Base-by-base conservation (phyloP, 148 eudicot species). In the Euryodendron excelsum region DNA sequence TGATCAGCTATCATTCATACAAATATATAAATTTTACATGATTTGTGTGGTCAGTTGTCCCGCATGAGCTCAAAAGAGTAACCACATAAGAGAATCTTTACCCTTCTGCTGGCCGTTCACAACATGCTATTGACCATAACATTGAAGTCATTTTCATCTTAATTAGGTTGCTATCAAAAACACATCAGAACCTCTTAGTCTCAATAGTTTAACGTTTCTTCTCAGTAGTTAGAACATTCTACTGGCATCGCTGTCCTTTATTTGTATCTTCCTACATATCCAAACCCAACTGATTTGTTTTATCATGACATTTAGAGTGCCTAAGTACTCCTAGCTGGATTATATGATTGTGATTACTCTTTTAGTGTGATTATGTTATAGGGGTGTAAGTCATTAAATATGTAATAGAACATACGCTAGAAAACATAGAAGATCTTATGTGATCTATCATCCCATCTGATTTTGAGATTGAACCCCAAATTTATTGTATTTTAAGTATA, bases 351-450 rank as follows among this genome's bases (percentile, higher is more conserved):
- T 58, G 73, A 44, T 81, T 45, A 65, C 15, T 78, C 65, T 75
- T 70, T 45, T 28, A 28, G 28, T 65, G 53, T 34, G 27, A 41
- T 37, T 77, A 56, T 28, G 44, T 60, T 77, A 68, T 56, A 59
- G 31, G 10, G 45, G 58, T 69, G 66, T 18, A 33, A 74, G 77
- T 28, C 72, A 68, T 65, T 48, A 63, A 45, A 73, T 59, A 71
- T n/a, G n/a, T 15, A 56, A 75, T 44, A 60, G 48, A 80, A 65
- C 78, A 72, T 73, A 10, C 77, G 62, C 78, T 71, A 82, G 53
- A 69, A 69, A 80, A 55, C 85, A 77, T 34, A 66, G 3, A 70
- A 82, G 84, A 83, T 87, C 85, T 80, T 84, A 30, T 72, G 78
- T 63, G 75, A 85, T 87, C 86, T 82, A 75, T 62, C 37, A 63